phyloP scores from a whole-genome alignment of 495 filamentous ascomycete species.

The Penicillium canariense region DNA sequence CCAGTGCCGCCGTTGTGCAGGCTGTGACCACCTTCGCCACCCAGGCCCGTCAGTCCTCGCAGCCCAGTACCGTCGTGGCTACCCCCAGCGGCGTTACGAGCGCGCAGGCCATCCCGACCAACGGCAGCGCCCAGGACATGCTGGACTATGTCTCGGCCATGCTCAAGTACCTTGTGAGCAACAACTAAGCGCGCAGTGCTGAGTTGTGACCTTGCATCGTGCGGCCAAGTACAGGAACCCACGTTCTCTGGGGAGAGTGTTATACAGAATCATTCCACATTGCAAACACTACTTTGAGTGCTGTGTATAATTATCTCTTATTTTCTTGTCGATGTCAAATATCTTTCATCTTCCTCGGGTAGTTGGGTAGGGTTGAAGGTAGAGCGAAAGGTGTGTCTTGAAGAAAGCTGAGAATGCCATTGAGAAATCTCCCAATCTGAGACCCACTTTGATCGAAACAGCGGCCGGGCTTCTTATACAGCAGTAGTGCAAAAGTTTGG shows the following conservation, averaged over 20 bases:
- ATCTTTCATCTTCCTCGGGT: background rate
- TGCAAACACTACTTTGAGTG: background rate
- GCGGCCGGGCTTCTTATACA: background rate
- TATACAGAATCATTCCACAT: background rate
- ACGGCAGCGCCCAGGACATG: constrained; percentile 28
- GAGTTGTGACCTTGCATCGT: background rate
- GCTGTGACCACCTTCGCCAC: constrained; percentile 14
- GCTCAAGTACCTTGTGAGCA: constrained; percentile 21
- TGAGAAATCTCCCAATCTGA: too few species aligned
- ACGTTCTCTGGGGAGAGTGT: background rate
- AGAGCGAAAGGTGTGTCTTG: too few species aligned
- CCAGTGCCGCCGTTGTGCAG: background rate
- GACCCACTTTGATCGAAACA: background rate
- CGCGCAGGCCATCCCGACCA: constrained; percentile 19
- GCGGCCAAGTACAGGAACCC: background rate
- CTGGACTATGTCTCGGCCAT: constrained; percentile 26
- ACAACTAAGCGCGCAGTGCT: constrained; percentile 6
- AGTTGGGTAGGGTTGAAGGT: too few species aligned
- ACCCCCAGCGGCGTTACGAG: constrained; percentile 10
- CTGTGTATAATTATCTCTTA: background rate
- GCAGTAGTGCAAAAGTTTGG: too few species aligned
- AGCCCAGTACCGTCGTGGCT: constrained; percentile 4
- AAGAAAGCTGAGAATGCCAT: too few species aligned
- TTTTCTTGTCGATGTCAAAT: background rate
- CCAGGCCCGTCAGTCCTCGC: constrained; percentile 10